These are phyloP conservation scores for Alternaria incomplexa DNA, from an alignment of 2,329 filamentous ascomycete genomes.

Conservation along the genomic window DNA sequence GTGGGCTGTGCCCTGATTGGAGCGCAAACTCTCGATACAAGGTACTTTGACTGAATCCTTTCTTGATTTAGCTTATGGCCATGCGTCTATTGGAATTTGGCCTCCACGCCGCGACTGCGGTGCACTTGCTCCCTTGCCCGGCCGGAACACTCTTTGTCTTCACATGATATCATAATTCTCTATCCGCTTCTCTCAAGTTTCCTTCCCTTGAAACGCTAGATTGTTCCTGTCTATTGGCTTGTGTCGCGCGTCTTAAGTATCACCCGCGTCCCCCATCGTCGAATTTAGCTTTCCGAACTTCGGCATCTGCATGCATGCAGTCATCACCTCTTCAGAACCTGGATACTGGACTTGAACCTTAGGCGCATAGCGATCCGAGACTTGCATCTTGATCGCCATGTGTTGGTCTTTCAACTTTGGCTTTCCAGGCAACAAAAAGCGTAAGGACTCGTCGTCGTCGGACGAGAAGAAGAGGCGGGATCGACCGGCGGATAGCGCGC, in stretches of 20 bases:
- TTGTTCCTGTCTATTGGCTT: slow-evolving; percentile 29
- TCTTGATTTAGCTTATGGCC: slow-evolving; percentile 46
- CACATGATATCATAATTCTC: slow-evolving; percentile 42
- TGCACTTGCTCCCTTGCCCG: slow-evolving; percentile 32
- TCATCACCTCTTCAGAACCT: slow-evolving; percentile 17
- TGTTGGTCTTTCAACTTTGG: slow-evolving; percentile 47
- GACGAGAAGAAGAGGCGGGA: slow-evolving; percentile 41
- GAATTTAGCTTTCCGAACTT: slow-evolving; percentile 36
- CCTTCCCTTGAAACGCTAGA: slow-evolving; percentile 34
- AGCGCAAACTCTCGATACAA: slow-evolving; percentile 35
- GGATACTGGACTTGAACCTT: slow-evolving; percentile 20
- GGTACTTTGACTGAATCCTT: slow-evolving; percentile 44
- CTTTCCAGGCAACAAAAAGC: slow-evolving; percentile 39
- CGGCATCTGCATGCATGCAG: slow-evolving; percentile 31
- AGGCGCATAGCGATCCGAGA: slow-evolving; percentile 37
- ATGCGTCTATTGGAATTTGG: slow-evolving; percentile 44
- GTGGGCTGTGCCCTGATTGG: slow-evolving; percentile 36
- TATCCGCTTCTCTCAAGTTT: slow-evolving; percentile 22
- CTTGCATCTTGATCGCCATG: slow-evolving; percentile 39
- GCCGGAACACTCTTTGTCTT: slow-evolving; percentile 27
- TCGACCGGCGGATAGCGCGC: slow-evolving; percentile 25
- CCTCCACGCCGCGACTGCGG: slow-evolving; percentile 36
- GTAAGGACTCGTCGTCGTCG: slow-evolving; percentile 32
- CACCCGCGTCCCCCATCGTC: slow-evolving; percentile 32
- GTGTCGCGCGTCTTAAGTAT: slow-evolving; percentile 37